Evolutionary conservation across 2,329 filamentous ascomycete species (phyloP).

Genomic region (Colletotrichum neosansevieriae): DNA sequence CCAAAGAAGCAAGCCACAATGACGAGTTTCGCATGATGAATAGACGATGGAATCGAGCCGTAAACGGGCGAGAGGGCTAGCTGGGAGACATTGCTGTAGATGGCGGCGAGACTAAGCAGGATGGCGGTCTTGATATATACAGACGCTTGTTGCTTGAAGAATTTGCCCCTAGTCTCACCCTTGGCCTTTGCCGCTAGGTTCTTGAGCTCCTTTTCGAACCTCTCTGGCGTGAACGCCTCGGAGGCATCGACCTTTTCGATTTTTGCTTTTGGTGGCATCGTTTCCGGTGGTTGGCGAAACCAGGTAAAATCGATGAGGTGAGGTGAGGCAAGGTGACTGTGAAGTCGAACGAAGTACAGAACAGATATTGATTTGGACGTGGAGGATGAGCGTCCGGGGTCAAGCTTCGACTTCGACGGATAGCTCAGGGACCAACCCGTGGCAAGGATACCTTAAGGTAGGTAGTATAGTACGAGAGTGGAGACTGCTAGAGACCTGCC

Average conservation of each 20-base stretch:
- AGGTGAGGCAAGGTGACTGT: neutral
- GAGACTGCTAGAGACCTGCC: neutral
- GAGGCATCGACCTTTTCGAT: slow-evolving; percentile 37
- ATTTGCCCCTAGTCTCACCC: slow-evolving; percentile 47
- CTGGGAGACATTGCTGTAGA: slow-evolving; percentile 78
- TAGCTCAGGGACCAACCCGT: slow-evolving; percentile 7
- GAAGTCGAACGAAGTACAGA: neutral
- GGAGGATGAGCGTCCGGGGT: slow-evolving; percentile 18
- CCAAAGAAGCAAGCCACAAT: slow-evolving; percentile 77
- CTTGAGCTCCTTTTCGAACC: slow-evolving; percentile 67
- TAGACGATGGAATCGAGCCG: slow-evolving; percentile 81
- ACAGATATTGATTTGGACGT: slow-evolving; percentile 4
- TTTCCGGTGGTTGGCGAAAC: neutral
- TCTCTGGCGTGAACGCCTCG: slow-evolving; percentile 59
- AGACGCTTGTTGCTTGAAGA: slow-evolving; percentile 49
- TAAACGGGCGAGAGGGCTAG: slow-evolving; percentile 88
- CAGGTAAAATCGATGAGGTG: neutral
- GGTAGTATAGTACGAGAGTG: neutral
- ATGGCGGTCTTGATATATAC: slow-evolving; percentile 54
- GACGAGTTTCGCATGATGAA: slow-evolving; percentile 77
- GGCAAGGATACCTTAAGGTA: too few relatives aligned
- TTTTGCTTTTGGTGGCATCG: slow-evolving; percentile 38
- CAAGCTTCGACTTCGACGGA: slow-evolving; percentile 2
- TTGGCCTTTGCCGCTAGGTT: slow-evolving; percentile 60
- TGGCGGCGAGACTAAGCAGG: slow-evolving; percentile 69